Conservation (phyloP, 1,284 basidiomycete genomes). For the Papiliotrema nemorosa region DNA sequence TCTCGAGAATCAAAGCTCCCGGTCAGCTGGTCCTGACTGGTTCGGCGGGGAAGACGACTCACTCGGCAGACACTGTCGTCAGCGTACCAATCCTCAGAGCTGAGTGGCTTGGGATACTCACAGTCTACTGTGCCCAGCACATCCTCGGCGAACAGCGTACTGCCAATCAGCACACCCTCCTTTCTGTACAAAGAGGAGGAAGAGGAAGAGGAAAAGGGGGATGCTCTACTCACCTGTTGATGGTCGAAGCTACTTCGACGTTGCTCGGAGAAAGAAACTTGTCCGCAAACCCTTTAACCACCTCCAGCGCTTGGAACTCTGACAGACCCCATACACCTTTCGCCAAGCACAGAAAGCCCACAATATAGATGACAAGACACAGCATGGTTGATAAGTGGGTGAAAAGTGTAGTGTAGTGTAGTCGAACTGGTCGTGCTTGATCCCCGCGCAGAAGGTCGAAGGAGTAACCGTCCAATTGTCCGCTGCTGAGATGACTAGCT, state of each 20-base stretch:
- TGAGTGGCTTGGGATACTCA: neutral
- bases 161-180: neutral
- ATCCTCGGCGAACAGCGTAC: conserved; percentile 13
- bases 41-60: neutral
- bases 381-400: too few species aligned
- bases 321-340: neutral
- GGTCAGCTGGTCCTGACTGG: neutral
- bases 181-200: neutral
- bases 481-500: too few species aligned
- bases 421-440: too few species aligned
- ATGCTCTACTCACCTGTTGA: conserved; percentile 18
- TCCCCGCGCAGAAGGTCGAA: too few species aligned
- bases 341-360: neutral
- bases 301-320: neutral
- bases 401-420: too few species aligned
- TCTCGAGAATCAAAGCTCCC: conserved; percentile 7
- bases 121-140: conserved; percentile 9
- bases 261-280: conserved; percentile 15
- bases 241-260: conserved; percentile 10
- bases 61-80: conserved; percentile 5
- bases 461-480: too few species aligned
- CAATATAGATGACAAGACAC: too few species aligned
- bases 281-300: conserved; percentile 10
- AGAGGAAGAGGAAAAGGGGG: too few species aligned
- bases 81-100: neutral